These are phyloP conservation scores for Periglandula ipomoeae DNA, from an alignment of 2,329 filamentous ascomycete genomes.

Conservation along the genomic window DNA sequence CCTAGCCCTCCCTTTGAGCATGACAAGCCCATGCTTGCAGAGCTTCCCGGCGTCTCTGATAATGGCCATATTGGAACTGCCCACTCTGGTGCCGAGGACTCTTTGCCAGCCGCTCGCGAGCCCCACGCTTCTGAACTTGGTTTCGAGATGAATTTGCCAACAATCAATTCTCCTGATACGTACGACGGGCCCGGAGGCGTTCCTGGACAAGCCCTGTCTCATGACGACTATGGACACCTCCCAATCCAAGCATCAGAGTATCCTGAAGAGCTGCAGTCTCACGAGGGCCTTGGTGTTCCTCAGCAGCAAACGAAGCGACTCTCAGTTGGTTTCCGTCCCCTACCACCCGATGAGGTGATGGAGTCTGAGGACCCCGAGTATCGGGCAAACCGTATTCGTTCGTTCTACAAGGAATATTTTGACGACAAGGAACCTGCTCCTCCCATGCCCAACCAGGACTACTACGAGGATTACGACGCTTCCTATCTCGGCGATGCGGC, in stretches of 20 bases:
- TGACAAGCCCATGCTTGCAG: conserved; percentile 10
- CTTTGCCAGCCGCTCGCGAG: conserved; percentile 17
- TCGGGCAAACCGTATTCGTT: conserved; percentile 90
- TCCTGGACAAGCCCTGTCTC: conserved; percentile 6
- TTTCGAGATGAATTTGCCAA: conserved; percentile 27
- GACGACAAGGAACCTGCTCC: conserved; percentile 60
- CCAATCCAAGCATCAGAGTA: conserved; percentile 23
- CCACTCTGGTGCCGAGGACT: conserved; percentile 11
- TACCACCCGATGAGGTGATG: conserved; percentile 74
- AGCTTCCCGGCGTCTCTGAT: conserved; percentile 8
- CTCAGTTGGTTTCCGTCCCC: conserved; percentile 69
- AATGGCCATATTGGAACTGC: conserved; percentile 12
- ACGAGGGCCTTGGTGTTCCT: conserved; percentile 41
- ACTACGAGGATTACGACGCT: conserved; percentile 69
- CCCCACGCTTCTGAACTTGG: conserved; percentile 22
- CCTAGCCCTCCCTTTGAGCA: conserved; percentile 14
- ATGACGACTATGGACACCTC: conserved; percentile 13
- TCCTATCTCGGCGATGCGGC: conserved; percentile 60
- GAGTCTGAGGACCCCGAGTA: conserved; percentile 85
- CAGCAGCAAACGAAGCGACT: conserved; percentile 46
- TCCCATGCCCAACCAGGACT: conserved; percentile 34
- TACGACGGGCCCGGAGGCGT: conserved; percentile 9
- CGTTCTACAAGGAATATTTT: conserved; percentile 99
- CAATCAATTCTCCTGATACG: conserved; percentile 17
- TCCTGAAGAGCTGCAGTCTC: conserved; percentile 24